These are phyloP conservation scores for Ceratocystiopsis sp. DNA, from an alignment of 2,329 filamentous ascomycete genomes.

Conservation along the genomic window DNA sequence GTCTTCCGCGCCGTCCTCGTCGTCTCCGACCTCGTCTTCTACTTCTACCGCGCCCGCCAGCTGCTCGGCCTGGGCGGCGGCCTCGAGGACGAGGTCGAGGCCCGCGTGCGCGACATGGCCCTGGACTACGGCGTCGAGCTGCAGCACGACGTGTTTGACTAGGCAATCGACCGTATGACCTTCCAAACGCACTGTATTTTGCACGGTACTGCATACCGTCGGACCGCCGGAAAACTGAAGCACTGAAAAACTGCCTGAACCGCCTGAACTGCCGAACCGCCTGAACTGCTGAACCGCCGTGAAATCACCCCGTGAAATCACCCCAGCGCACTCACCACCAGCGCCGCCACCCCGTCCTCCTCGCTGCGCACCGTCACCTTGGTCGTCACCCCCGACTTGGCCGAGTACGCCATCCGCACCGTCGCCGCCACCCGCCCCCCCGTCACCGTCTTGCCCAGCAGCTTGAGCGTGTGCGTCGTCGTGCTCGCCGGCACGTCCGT, in stretches of 20 bases:
- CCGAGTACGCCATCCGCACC: slow-evolving; percentile 84
- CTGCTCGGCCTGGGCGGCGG: slow-evolving; percentile 59
- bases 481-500: slow-evolving; percentile 79
- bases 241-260: too few species aligned
- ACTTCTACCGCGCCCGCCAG: slow-evolving; percentile 62
- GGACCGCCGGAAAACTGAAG: too few species aligned
- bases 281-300: too few species aligned
- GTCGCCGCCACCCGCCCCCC: slow-evolving; percentile 78
- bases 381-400: slow-evolving; percentile 85
- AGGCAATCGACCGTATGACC: too few species aligned
- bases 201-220: too few species aligned
- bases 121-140: slow-evolving; percentile 85
- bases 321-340: slow-evolving; percentile 72
- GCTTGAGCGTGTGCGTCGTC: slow-evolving; percentile 84
- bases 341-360: slow-evolving; percentile 73
- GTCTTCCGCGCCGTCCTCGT: slow-evolving; percentile 68
- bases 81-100: slow-evolving; percentile 90
- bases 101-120: slow-evolving; percentile 71
- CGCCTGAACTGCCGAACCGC: too few species aligned
- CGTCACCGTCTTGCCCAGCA: slow-evolving; percentile 86
- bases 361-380: slow-evolving; percentile 88
- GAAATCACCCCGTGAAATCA: too few species aligned
- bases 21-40: slow-evolving; percentile 67
- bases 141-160: slow-evolving; percentile 79
- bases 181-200: too few species aligned